A percentile compares a stretch with the other conserved stretches of the same genome.
Conservation (phyloP, 148 eudicot species). For the Amaranthus cruentus region DNA sequence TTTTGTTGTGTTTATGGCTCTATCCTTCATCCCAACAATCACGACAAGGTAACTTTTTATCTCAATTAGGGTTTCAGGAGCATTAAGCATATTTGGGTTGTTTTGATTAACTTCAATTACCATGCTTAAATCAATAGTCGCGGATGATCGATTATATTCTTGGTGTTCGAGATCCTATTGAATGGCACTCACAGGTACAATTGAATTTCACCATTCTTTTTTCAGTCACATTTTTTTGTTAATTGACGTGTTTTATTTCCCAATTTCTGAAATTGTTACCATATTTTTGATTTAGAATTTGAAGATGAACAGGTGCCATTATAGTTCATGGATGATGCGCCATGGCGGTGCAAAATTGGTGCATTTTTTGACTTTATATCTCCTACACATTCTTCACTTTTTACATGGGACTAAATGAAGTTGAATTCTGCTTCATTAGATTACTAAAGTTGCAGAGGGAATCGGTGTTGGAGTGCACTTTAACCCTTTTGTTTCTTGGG, state of each 20-base stretch:
- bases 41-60: slow-evolving; percentile 47
- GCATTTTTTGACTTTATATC: slow-evolving; percentile 17
- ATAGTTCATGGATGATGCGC: slow-evolving; percentile 71
- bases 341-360: slow-evolving; percentile 90
- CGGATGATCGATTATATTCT: slow-evolving; percentile 88
- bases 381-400: neutral
- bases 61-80: neutral
- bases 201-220: slow-evolving; percentile 2
- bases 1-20: slow-evolving; percentile 94
- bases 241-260: slow-evolving; percentile 4
- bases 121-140: slow-evolving; percentile 35
- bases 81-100: neutral
- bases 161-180: slow-evolving; percentile 76
- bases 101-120: slow-evolving; percentile 2
- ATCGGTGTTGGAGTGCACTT: slow-evolving; percentile 94
- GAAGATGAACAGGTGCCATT: slow-evolving; percentile 65
- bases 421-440: slow-evolving; percentile 31
- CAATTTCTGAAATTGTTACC: slow-evolving; percentile 10
- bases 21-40: slow-evolving; percentile 75
- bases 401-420: neutral
- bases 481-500: slow-evolving; percentile 76
- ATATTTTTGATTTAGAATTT: slow-evolving; percentile 48
- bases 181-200: slow-evolving; percentile 86
- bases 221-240: neutral
- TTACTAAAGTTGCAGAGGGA: slow-evolving; percentile 56